Base-by-base conservation (phyloP, 176 grass and related monocot species). In the Avena sativa region DNA sequence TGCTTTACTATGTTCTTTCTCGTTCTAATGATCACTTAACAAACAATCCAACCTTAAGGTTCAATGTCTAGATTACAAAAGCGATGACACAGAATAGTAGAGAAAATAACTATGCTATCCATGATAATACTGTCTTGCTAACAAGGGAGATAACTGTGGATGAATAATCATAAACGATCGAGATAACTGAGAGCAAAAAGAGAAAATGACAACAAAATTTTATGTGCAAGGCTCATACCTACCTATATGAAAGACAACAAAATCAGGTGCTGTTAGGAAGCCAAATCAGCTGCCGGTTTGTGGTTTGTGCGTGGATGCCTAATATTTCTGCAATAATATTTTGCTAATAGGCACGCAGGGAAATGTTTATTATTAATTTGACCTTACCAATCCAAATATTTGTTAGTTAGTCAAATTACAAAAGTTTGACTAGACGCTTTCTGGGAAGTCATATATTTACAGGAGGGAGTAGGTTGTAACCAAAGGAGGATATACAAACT, bases 401-500 rank as follows among this genome's bases (percentile, higher is more conserved):
- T 32, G 26, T 43, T 43, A 26, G 61, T 64, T 64, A 64, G n/a
- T 62, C 25, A 62, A 25, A 4, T 62, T 11, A 23, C 1, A 26
- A 12, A 28, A 13, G 23, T 30, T 64, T 64, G 61, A 13, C 61
- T 64, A 8, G 60, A 13, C 11, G 10, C 23, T 63, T 63, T 12
- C 60, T 63, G 21, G 25, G 23, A 28, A 28, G 61, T 13, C 61
- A 64, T 64, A 12, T 28, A 64, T 30, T 30, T 10, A 61, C n/a
- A 61, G 23, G 26, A 30, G 12, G 62, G 32, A 65, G 60, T 10
- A 7, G 59, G 19, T 4, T 53, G 30, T 26, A 68, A 36, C 11
- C 59, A 38, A 67, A 86, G 9, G 20, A 73, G n/a, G 74, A 56
- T 14, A 78, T 4, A 67, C 8, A 85, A 55, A 50, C 30, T 55